These are phyloP conservation scores for Sordaria brevicollis DNA, from an alignment of 495 filamentous ascomycete species.

Conservation along the genomic window DNA sequence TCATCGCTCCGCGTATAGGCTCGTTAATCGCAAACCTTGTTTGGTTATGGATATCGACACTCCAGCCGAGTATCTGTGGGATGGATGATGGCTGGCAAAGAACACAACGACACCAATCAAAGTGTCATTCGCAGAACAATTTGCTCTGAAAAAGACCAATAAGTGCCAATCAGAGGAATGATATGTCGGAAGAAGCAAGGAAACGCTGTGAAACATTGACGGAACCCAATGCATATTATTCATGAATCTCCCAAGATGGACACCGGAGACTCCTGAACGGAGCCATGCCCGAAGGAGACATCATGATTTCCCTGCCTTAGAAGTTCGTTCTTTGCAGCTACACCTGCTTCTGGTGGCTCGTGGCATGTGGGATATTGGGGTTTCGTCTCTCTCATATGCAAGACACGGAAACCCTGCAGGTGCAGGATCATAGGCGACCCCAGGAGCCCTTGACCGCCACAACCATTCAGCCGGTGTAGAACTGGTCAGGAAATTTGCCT, in stretches of 20 bases:
- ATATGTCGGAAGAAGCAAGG: background rate
- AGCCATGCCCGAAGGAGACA: background rate
- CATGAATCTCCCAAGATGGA: constrained; percentile 1
- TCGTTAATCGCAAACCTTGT: background rate
- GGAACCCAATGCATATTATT: background rate
- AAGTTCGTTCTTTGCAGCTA: background rate
- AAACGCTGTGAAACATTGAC: constrained; percentile 3
- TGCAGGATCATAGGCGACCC: background rate
- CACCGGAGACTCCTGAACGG: background rate
- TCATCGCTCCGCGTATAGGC: background rate
- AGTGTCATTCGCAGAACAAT: background rate
- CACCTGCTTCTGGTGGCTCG: background rate
- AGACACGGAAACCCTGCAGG: background rate
- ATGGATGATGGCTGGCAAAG: background rate
- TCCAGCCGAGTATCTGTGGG: background rate
- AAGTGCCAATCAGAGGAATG: constrained; percentile 1
- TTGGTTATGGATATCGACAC: background rate
- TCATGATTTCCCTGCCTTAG: background rate
- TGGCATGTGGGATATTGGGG: background rate
- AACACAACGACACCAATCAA: background rate
- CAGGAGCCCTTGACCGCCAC: background rate
- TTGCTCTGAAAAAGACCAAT: background rate
- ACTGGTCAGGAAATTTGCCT: background rate
- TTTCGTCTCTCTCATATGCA: background rate
- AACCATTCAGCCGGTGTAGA: background rate